phyloP scores from a whole-genome alignment of 2,329 filamentous ascomycete species.

The Trichoderma koningiopsis region DNA sequence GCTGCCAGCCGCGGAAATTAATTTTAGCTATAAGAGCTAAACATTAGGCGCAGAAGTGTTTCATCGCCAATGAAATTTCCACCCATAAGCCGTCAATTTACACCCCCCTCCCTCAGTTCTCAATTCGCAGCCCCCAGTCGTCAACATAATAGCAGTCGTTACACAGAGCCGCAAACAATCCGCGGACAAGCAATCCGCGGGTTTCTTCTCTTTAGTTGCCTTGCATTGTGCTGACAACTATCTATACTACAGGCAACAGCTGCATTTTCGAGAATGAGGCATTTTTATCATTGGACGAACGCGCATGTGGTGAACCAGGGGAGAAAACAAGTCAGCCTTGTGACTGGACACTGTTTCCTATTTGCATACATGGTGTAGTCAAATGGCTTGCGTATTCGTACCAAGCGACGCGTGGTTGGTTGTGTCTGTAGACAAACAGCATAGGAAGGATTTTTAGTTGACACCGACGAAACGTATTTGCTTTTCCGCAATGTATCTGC shows the following conservation, averaged over 20 bases:
- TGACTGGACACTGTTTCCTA: not conserved
- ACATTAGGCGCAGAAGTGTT: too few relatives aligned
- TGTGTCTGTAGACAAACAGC: not conserved
- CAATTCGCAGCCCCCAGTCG: not conserved
- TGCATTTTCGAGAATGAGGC: not conserved
- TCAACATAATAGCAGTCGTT: not conserved
- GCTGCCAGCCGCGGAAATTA: too few relatives aligned
- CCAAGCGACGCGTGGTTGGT: not conserved
- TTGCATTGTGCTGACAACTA: not conserved
- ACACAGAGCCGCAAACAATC: not conserved
- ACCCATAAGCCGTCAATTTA: not conserved
- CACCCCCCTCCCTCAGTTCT: not conserved
- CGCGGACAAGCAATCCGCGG: not conserved
- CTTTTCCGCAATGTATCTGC: not conserved
- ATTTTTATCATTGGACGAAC: conserved; percentile 10
- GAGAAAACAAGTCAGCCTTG: conserved; percentile 4
- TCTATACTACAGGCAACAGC: not conserved
- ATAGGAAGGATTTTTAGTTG: not conserved
- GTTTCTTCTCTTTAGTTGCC: not conserved
- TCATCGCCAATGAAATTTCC: not conserved
- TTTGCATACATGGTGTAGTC: not conserved
- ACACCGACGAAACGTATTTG: not conserved
- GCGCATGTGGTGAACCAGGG: not conserved
- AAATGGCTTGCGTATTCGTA: not conserved
- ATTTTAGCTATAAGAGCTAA: too few relatives aligned